A percentile compares a stretch with the other conserved stretches of the same genome.
These are phyloP conservation scores for Colletotrichum abscissum DNA, from an alignment of 2,329 filamentous ascomycete species.

Conservation along the genomic window DNA sequence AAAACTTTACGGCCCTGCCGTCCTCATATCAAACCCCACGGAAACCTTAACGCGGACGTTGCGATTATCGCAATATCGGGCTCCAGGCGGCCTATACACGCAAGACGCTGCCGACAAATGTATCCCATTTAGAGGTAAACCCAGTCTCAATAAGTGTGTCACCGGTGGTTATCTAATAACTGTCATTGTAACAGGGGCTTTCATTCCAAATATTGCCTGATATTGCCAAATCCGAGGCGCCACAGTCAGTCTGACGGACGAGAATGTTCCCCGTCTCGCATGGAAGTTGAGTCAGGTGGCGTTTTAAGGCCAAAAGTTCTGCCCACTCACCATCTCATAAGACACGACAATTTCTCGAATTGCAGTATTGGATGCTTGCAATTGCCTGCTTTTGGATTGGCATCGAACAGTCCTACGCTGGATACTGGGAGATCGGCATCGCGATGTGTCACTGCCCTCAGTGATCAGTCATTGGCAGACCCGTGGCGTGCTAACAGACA, in stretches of 20 bases:
- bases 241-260: not conserved
- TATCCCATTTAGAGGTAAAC: not conserved
- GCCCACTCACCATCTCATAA: not conserved
- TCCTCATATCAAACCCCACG: not conserved
- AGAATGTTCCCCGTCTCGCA: not conserved
- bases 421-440: not conserved
- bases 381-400: not conserved
- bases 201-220: not conserved
- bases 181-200: not conserved
- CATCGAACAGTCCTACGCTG: not conserved
- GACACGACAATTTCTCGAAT: not conserved
- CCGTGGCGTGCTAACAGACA: not conserved
- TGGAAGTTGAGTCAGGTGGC: not conserved
- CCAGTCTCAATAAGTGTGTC: not conserved
- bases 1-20: not conserved
- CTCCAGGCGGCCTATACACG: not conserved
- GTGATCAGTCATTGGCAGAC: not conserved
- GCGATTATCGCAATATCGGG: not conserved
- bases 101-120: not conserved
- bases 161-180: not conserved
- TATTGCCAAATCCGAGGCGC: not conserved
- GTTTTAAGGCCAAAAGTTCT: not conserved
- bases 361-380: not conserved
- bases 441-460: not conserved
- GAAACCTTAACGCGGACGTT: not conserved